Evolutionary conservation across 2,329 filamentous ascomycete species (phyloP), one percentile per base, ranked within the genome.

Genomic region (Zalaria sp.): DNA sequence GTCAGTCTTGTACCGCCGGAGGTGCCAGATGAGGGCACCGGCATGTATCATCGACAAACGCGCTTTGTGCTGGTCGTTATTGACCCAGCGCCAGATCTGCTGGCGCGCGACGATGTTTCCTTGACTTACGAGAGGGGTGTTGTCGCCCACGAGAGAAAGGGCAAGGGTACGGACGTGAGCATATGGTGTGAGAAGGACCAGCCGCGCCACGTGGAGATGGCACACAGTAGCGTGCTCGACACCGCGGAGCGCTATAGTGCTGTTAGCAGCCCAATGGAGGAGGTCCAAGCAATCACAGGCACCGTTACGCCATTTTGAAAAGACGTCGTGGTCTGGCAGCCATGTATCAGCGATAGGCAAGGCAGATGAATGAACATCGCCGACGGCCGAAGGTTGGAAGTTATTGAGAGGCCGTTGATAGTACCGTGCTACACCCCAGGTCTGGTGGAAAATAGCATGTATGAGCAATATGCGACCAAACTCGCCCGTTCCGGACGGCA

Each of bases 201-300:
- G 60, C 2, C 74, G 62, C 0, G 73, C 66, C 1, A 71, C 53
- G 47, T 77, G 74, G 3, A 77, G 61, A 47, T 76, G 71, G 5
- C 75, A 52, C 0, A 77, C 62, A 1, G 69, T 73, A 2, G 69
- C 63, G 43, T 75, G 71, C 44, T 77, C 72, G 4, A 68, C 57
- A 0, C 72, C 73, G 1, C 62, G 60, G 1, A 64, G 56, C 38
- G 64, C 63, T 27, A 72, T 65, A 0, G 63, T 64, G 35, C 64
- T 67, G 46, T 74, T 74, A 3, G 72, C 73, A 11, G 66, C 63
- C 73, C 73, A 77, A 49, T 77, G 72, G 2, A 77, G 58, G 1
- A 75, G 64, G 43, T 77, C 73, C 3, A 77, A 49, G 34, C 61
- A 66, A 40, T 69, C 67, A 34, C 65, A 64, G 10, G 62, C 57